Percentiles rank a stretch among this genome's conserved stretches.
These are phyloP conservation scores for Candida alai DNA, from an alignment of 805 yeast genomes.

Conservation along the genomic window DNA sequence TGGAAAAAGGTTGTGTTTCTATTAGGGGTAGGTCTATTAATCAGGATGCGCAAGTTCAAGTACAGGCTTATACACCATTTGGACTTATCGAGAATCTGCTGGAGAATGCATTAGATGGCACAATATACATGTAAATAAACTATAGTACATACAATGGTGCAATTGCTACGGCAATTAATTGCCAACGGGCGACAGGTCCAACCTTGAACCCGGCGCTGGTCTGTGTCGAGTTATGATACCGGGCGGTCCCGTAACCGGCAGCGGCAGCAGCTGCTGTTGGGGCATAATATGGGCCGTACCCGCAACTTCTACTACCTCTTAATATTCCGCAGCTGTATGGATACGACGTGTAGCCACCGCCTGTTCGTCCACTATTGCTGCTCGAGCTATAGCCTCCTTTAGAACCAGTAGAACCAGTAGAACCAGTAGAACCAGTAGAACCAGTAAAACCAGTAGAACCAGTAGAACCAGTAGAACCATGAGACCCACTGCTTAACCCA, in stretches of 20 bases:
- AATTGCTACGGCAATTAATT: no score
- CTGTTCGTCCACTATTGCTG: not conserved
- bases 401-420: no score
- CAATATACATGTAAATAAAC: no score
- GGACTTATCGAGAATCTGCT: no score
- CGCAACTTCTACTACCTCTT: not conserved
- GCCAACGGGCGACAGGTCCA: not conserved
- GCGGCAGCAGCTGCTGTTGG: slow-evolving; percentile 6
- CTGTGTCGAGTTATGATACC: not conserved
- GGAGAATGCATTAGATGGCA: no score
- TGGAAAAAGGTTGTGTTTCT: no score
- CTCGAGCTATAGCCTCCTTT: not conserved
- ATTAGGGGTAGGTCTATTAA: no score
- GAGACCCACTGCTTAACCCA: slow-evolving; percentile 3
- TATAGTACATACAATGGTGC: no score
- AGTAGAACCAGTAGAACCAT: slow-evolving; percentile 2
- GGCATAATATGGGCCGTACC: slow-evolving; percentile 4
- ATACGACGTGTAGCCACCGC: not conserved
- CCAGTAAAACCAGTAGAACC: no score
- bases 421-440: no score
- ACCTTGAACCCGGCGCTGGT: not conserved
- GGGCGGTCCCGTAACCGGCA: slow-evolving; percentile 5
- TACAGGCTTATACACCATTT: no score
- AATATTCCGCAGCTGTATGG: not conserved
- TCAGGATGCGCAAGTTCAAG: no score